Evolutionary conservation across 768 basidiomycete genomes (phyloP).

Genomic region (Mrakia frigida): DNA sequence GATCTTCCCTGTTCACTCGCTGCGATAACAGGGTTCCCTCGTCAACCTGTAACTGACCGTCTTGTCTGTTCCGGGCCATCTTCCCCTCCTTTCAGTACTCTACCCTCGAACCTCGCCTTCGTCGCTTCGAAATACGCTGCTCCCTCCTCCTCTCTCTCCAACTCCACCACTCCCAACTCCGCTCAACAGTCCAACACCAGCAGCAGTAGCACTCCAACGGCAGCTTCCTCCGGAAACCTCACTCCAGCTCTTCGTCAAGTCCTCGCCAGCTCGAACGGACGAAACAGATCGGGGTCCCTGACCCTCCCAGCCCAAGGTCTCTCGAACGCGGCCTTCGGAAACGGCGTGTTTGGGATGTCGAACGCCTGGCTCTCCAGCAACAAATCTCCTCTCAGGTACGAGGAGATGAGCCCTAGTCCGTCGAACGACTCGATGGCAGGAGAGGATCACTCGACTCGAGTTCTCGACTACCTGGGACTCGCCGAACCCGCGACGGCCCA

Average conservation of each 20-base stretch:
- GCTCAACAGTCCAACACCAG: slow-evolving; percentile 36
- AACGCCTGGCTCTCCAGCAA: slow-evolving; percentile 4
- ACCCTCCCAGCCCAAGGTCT: slow-evolving; percentile 70
- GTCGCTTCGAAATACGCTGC: slow-evolving; percentile 76
- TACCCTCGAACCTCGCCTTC: slow-evolving; percentile 89
- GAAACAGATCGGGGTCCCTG: slow-evolving; percentile 85
- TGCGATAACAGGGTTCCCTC: neutral
- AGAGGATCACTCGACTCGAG: slow-evolving; percentile 88
- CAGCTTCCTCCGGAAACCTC: slow-evolving; percentile 40
- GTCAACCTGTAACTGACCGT: neutral
- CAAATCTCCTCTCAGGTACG: slow-evolving; percentile 9
- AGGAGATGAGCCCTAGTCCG: slow-evolving; percentile 26
- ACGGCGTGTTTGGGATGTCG: slow-evolving; percentile 75
- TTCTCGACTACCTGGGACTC: slow-evolving; percentile 91
- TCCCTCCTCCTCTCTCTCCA: slow-evolving; percentile 54
- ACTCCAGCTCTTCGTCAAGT: slow-evolving; percentile 31
- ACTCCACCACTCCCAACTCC: slow-evolving; percentile 36
- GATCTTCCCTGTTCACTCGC: neutral
- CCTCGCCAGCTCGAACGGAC: slow-evolving; percentile 50
- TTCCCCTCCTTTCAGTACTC: slow-evolving; percentile 51
- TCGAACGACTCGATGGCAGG: slow-evolving; percentile 45
- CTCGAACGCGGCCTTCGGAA: slow-evolving; percentile 79
- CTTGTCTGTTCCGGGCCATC: neutral
- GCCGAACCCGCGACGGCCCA: slow-evolving; percentile 53
- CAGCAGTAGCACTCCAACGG: slow-evolving; percentile 38